Evolutionary conservation across 805 yeast species (phyloP), one percentile per base, ranked within the genome.

Genomic region (Candida cerambycidarum): DNA sequence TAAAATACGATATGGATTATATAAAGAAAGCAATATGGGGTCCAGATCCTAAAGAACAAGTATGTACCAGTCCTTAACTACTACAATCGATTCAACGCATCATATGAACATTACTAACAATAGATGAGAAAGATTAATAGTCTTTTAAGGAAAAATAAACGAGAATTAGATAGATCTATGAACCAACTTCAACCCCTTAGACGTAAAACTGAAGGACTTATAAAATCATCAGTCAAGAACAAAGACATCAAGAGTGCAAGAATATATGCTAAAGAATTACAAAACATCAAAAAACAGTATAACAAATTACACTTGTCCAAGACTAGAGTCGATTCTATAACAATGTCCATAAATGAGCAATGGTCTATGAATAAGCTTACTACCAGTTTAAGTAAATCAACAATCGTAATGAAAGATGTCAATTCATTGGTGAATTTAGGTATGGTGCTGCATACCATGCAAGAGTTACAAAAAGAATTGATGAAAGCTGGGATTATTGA

Each of bases 41-140:
- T 0, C 97, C 98, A 0, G 97, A 90, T 58, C 97, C 97, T 32
- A 83, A 84, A 56, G 98, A 88, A 56, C 95, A 85, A 56, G 82
- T 75, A 62, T 38, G 78, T 69, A 10, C n/a, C n/a, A n/a, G n/a
- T n/a, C n/a, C n/a, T n/a, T n/a, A n/a, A n/a, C n/a, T n/a, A n/a
- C n/a, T n/a, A n/a, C 13, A 9, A 17, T n/a, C n/a, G 34, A 4
- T 18, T 4, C 18, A n/a, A 13, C 10, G 7, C 4, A 15, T 15
- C 18, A 25, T 24, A 21, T 21, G n/a, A n/a, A n/a, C 27, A 35
- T 25, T 80, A 72, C 46, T 62, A 45, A 48, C 47, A 32, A 25
- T 46, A 68, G 79, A 81, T 79, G 74, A 68, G 93, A 43, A 84
- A 80, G 52, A 86, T 95, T 53, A 90, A 86, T 56, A 71, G 79